Evolutionary conservation across 139 green algal species (phyloP).

Genomic region (Chlorella sorokiniana): DNA sequence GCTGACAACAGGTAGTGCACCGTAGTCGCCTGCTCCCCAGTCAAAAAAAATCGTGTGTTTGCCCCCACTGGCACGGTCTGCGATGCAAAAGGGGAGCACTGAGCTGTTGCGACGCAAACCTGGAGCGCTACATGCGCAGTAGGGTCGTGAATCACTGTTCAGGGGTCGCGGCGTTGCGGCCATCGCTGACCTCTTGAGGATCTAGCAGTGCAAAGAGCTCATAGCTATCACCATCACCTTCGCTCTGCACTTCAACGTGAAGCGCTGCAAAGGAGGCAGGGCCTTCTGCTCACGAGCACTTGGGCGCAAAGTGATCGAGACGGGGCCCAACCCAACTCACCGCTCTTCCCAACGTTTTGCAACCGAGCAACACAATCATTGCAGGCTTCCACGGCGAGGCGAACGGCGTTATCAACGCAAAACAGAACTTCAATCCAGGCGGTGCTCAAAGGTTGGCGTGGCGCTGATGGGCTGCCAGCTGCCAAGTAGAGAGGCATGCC

Average conservation of each 20-base stretch:
- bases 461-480: neutral
- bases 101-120: no score
- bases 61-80: neutral
- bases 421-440: neutral
- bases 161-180: neutral
- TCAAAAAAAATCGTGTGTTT: neutral
- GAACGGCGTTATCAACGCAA: neutral
- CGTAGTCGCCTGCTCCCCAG: neutral
- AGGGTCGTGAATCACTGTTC: neutral
- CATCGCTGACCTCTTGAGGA: neutral
- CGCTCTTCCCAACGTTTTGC: neutral
- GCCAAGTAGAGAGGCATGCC: no score
- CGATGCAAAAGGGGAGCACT: neutral
- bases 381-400: no score
- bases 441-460: neutral
- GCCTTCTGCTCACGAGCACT: no score
- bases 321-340: no score
- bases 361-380: neutral
- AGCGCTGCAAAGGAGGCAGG: neutral
- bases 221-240: neutral
- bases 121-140: no score
- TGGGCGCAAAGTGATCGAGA: neutral
- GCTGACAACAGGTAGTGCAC: neutral
- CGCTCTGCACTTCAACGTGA: neutral
- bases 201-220: neutral